Conservation (phyloP, 441 rosid species). For the Pelargonium cotyledonis region DNA sequence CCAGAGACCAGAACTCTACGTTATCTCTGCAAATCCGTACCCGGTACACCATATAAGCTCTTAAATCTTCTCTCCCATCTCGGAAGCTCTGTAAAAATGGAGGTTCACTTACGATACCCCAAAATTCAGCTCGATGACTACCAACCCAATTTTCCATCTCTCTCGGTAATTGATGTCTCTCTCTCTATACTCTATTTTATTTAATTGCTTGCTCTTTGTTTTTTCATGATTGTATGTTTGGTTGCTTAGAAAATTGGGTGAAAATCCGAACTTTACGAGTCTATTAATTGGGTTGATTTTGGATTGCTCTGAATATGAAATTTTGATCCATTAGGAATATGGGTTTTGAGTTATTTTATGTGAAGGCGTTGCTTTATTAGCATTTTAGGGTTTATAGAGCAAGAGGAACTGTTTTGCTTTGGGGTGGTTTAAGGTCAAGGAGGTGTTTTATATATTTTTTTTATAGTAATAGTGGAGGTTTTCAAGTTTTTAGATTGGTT, state of each 20-base stretch:
- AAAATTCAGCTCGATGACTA: conserved; percentile 19
- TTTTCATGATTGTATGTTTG: neutral
- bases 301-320: neutral
- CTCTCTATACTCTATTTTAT: neutral
- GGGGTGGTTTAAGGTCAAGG: neutral
- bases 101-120: conserved; percentile 18
- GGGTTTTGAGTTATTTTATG: conserved; percentile 7
- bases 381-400: neutral
- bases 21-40: conserved; percentile 1
- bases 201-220: too few relatives aligned
- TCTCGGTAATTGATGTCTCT: conserved; percentile 9
- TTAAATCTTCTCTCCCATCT: neutral
- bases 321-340: neutral
- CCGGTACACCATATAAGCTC: neutral
- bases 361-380: too few relatives aligned
- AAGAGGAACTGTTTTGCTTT: neutral
- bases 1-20: neutral
- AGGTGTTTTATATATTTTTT: neutral
- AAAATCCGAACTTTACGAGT: neutral
- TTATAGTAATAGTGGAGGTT: neutral
- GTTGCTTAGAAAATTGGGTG: neutral
- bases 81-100: conserved; percentile 13
- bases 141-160: conserved; percentile 10
- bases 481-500: neutral
- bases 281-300: neutral